A percentile compares a stretch with the other conserved stretches of the same genome.
Evolutionary conservation across 495 filamentous ascomycete species (phyloP).

Genomic region (Lasiosphaeria hispida): DNA sequence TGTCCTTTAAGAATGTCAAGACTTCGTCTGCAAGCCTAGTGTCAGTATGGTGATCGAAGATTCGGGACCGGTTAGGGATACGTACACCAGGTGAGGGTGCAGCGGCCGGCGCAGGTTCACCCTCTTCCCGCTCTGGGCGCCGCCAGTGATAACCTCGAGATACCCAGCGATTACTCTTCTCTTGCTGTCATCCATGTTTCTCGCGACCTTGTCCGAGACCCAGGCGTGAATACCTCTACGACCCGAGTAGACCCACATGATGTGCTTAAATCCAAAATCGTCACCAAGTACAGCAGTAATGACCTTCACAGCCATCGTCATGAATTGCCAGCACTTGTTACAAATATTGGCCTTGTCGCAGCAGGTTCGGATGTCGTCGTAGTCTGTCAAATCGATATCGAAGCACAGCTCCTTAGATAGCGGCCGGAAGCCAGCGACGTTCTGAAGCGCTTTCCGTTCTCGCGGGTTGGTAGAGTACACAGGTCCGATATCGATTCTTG

Average conservation of each 20-base stretch:
- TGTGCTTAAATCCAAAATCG: slow-evolving; percentile 94
- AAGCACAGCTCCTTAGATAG: slow-evolving; percentile 91
- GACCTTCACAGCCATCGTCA: slow-evolving; percentile 95
- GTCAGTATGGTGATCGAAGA: not conserved
- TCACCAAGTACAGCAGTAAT: slow-evolving; percentile 81
- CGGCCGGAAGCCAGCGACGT: slow-evolving; percentile 68
- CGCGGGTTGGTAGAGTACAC: slow-evolving; percentile 91
- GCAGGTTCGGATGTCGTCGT: slow-evolving; percentile 94
- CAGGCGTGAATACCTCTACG: slow-evolving; percentile 95
- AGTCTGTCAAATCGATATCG: slow-evolving; percentile 99
- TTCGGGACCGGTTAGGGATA: not conserved
- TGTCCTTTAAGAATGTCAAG: slow-evolving; percentile 73
- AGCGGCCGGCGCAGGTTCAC: slow-evolving; percentile 82
- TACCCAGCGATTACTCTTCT: slow-evolving; percentile 81
- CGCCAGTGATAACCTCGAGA: slow-evolving; percentile 81
- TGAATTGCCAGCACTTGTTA: slow-evolving; percentile 91
- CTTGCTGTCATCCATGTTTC: slow-evolving; percentile 78
- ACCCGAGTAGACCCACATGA: slow-evolving; percentile 97
- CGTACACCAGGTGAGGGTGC: slow-evolving; percentile 80
- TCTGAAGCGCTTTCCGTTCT: slow-evolving; percentile 84
- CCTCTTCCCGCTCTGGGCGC: slow-evolving; percentile 79
- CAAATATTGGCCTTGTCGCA: slow-evolving; percentile 93
- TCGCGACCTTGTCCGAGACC: slow-evolving; percentile 91
- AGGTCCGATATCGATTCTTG: slow-evolving; percentile 96
- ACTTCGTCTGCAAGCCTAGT: slow-evolving; percentile 58